Conservation (phyloP, 257 asterid species). For the Scutellaria baicalensis region DNA sequence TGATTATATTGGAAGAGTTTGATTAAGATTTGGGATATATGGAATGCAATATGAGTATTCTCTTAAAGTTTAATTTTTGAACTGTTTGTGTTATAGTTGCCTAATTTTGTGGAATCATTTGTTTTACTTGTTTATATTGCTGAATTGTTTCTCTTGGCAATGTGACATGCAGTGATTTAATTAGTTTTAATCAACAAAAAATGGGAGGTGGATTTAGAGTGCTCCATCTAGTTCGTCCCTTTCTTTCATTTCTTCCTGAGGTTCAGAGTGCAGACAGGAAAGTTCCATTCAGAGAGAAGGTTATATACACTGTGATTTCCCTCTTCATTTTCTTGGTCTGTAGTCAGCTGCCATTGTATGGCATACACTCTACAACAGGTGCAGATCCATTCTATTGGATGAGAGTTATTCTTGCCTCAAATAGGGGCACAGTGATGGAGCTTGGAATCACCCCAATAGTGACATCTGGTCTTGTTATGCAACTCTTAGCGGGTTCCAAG, state of each 20-base stretch:
- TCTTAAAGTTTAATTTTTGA: neutral
- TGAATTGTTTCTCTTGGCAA: neutral
- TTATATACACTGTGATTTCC: slow-evolving; percentile 69
- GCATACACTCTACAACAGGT: slow-evolving; percentile 84
- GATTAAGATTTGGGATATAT: neutral
- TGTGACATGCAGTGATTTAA: slow-evolving; percentile 26
- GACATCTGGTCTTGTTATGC: slow-evolving; percentile 80
- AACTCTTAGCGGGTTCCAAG: slow-evolving; percentile 75
- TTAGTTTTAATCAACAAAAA: slow-evolving; percentile 12
- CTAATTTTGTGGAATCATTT: neutral
- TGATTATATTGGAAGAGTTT: neutral
- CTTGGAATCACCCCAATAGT: slow-evolving; percentile 85
- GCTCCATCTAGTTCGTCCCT: slow-evolving; percentile 76
- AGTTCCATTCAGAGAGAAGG: slow-evolving; percentile 81
- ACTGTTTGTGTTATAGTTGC: neutral
- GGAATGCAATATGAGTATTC: neutral
- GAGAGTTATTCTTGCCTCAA: slow-evolving; percentile 89
- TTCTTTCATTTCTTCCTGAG: slow-evolving; percentile 76
- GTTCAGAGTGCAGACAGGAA: slow-evolving; percentile 83
- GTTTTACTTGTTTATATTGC: neutral
- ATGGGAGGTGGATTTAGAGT: slow-evolving; percentile 88
- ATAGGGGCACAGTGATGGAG: slow-evolving; percentile 90
- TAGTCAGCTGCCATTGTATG: slow-evolving; percentile 79
- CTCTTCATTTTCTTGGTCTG: slow-evolving; percentile 76
- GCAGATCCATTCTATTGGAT: slow-evolving; percentile 91